Percentiles rank a stretch among this genome's conserved stretches.
phyloP scores from a whole-genome alignment of 2,329 filamentous ascomycete species.

The Aspergillus sp. region DNA sequence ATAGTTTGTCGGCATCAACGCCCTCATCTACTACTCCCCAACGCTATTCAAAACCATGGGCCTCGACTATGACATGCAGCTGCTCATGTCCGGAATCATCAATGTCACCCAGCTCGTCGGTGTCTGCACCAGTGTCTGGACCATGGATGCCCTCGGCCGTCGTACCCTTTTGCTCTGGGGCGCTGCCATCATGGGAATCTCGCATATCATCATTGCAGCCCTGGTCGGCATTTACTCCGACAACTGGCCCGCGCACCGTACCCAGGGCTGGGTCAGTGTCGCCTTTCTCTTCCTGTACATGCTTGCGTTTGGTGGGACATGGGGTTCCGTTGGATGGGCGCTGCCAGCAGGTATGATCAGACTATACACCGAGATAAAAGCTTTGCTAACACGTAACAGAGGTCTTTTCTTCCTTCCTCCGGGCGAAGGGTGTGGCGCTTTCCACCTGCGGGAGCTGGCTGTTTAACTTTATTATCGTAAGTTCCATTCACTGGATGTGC shows the following conservation, averaged over 20 bases:
- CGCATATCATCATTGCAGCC: slow-evolving; percentile 53
- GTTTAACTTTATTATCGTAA: slow-evolving; percentile 61
- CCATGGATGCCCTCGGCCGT: slow-evolving; percentile 51
- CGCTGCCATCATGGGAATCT: slow-evolving; percentile 47
- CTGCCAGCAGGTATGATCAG: slow-evolving; percentile 36
- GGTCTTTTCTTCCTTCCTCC: slow-evolving; percentile 61
- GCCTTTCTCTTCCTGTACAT: slow-evolving; percentile 64
- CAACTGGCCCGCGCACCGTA: slow-evolving; percentile 52
- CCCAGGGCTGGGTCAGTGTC: slow-evolving; percentile 57
- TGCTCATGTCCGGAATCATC: slow-evolving; percentile 55
- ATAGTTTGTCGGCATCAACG: slow-evolving; percentile 53
- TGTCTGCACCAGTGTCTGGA: slow-evolving; percentile 49
- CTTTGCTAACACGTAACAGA: slow-evolving; percentile 39
- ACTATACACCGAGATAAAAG: too few relatives aligned
- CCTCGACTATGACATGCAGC: slow-evolving; percentile 45
- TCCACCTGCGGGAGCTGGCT: slow-evolving; percentile 65
- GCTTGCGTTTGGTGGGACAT: slow-evolving; percentile 60
- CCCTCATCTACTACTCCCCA: slow-evolving; percentile 61
- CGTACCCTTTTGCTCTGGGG: slow-evolving; percentile 49
- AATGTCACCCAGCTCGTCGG: slow-evolving; percentile 53
- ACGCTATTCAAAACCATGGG: slow-evolving; percentile 57
- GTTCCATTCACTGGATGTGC: slow-evolving; percentile 5
- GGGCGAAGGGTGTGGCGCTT: slow-evolving; percentile 66
- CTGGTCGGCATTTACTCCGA: slow-evolving; percentile 55
- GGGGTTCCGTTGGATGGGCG: slow-evolving; percentile 53